Percentiles rank a stretch among this genome's conserved stretches.
phyloP scores from a whole-genome alignment of 768 basidiomycete species.

The Leccinum subgranulosum region DNA sequence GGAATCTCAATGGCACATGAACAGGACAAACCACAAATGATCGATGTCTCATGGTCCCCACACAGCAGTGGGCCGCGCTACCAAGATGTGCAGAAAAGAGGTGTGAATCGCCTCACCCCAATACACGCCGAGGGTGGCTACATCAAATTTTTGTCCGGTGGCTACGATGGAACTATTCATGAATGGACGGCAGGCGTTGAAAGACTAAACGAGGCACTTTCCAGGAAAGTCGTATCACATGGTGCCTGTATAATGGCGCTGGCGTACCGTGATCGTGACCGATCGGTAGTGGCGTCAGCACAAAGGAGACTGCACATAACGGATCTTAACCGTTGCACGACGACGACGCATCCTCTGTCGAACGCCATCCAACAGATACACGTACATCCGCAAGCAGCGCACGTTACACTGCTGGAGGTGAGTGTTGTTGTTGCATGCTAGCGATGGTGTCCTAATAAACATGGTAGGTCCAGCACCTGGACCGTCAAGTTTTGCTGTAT shows the following conservation, averaged over 20 bases:
- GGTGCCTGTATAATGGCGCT: slow-evolving; percentile 34
- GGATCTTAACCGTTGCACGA: slow-evolving; percentile 36
- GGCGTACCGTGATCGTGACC: slow-evolving; percentile 35
- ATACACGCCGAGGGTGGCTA: slow-evolving; percentile 28
- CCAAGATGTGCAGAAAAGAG: slow-evolving; percentile 25
- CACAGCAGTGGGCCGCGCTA: slow-evolving; percentile 29
- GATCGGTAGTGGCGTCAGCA: slow-evolving; percentile 35
- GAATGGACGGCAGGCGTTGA: slow-evolving; percentile 35
- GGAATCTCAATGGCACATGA: slow-evolving; percentile 23
- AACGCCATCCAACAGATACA: slow-evolving; percentile 45
- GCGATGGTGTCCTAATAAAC: slow-evolving; percentile 9
- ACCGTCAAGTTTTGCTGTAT: slow-evolving; percentile 47
- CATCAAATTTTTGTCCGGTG: slow-evolving; percentile 46
- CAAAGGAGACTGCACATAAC: slow-evolving; percentile 35
- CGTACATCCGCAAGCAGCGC: slow-evolving; percentile 40
- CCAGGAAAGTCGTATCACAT: slow-evolving; percentile 30
- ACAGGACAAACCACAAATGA: slow-evolving; percentile 30
- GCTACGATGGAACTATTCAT: slow-evolving; percentile 43
- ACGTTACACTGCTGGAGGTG: slow-evolving; percentile 48
- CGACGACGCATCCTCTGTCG: slow-evolving; percentile 32
- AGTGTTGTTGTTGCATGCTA: slow-evolving; percentile 22
- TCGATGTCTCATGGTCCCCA: slow-evolving; percentile 30
- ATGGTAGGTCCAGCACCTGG: slow-evolving; percentile 45
- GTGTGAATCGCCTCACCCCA: slow-evolving; percentile 44
- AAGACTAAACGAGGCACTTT: slow-evolving; percentile 22